Evolutionary conservation across 164 flowering plant species (phyloP).

Genomic region (Piper betle): DNA sequence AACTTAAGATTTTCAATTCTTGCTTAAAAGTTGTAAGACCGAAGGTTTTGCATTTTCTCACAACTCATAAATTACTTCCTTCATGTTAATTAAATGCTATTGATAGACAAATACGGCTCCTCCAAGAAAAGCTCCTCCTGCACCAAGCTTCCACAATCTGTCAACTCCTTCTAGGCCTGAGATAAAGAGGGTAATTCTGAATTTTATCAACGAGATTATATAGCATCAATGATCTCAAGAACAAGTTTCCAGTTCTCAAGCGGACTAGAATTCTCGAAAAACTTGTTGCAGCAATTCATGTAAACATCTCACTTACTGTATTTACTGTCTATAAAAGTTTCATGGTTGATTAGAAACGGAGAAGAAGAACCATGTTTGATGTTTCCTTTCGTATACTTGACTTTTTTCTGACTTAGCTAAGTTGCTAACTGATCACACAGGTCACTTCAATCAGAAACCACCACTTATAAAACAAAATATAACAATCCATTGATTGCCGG

Average conservation of each 20-base stretch:
- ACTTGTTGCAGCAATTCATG: neutral
- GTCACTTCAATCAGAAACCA: conserved; percentile 4
- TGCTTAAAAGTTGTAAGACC: neutral
- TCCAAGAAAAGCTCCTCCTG: conserved; percentile 11
- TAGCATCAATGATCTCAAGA: neutral
- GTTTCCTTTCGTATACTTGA: neutral
- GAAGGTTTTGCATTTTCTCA: neutral
- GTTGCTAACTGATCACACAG: conserved; percentile 1
- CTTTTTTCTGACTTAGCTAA: neutral
- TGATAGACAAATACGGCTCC: conserved; percentile 3
- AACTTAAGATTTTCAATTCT: neutral
- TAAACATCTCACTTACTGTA: neutral
- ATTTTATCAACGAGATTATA: neutral
- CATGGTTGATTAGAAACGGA: neutral
- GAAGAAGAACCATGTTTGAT: neutral
- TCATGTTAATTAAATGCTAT: neutral
- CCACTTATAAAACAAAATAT: neutral
- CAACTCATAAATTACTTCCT: neutral
- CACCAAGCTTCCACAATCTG: conserved; percentile 11
- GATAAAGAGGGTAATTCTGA: conserved; percentile 9
- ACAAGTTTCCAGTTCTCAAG: neutral
- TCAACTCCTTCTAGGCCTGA: conserved; percentile 7
- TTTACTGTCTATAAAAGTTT: neutral
- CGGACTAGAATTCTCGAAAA: neutral
- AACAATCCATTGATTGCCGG: neutral